Conservation (phyloP, 495 filamentous ascomycete genomes). For the Cercophora sp. region DNA sequence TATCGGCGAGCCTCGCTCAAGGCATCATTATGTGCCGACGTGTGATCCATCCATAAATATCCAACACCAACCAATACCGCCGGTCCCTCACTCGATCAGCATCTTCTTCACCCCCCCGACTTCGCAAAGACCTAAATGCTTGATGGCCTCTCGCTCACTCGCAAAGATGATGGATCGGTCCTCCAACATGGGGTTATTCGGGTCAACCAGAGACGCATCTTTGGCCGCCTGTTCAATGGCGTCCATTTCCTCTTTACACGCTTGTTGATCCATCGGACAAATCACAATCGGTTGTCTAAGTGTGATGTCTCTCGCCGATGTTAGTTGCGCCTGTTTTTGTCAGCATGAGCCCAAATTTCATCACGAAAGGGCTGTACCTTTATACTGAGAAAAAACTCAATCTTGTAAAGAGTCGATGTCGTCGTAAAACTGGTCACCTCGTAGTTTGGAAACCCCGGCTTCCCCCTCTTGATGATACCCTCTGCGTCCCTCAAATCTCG, state of each 20-base stretch:
- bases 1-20: too few species aligned
- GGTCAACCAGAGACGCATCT: slow-evolving; percentile 80
- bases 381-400: slow-evolving; percentile 92
- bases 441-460: slow-evolving; percentile 85
- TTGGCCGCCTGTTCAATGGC: slow-evolving; percentile 93
- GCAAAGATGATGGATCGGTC: slow-evolving; percentile 75
- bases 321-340: slow-evolving; percentile 71
- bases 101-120: slow-evolving; percentile 84
- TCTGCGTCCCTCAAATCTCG: slow-evolving; percentile 86
- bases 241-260: slow-evolving; percentile 97
- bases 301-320: slow-evolving; percentile 83
- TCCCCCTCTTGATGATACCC: slow-evolving; percentile 79
- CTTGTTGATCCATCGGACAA: slow-evolving; percentile 90
- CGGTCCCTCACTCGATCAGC: slow-evolving; percentile 80
- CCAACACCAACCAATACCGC: too few species aligned
- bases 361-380: slow-evolving; percentile 55
- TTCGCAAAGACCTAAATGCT: slow-evolving; percentile 74
- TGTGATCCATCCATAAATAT: too few species aligned
- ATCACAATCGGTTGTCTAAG: slow-evolving; percentile 94
- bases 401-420: slow-evolving; percentile 90
- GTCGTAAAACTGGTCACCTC: slow-evolving; percentile 88
- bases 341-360: slow-evolving; percentile 10
- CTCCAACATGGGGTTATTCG: slow-evolving; percentile 84
- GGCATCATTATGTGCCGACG: too few species aligned
- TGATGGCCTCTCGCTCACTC: slow-evolving; percentile 69